Evolutionary conservation across 2,329 filamentous ascomycete genomes (phyloP), one percentile per base, ranked within the genome.

Genomic region (Penicillium thymicola): DNA sequence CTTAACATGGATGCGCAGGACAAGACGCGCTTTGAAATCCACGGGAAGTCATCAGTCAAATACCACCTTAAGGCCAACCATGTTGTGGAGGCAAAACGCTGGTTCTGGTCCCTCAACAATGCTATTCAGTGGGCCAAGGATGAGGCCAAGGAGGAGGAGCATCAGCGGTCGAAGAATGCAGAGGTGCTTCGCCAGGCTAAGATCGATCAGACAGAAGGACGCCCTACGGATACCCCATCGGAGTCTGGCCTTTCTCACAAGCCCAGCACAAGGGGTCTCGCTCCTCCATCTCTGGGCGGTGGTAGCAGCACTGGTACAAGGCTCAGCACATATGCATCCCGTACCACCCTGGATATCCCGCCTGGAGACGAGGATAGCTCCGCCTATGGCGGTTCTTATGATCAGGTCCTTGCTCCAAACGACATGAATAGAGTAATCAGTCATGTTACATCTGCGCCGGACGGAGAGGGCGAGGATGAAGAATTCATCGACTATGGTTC

Each of bases 51-150:
- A 1, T 97, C 93, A 0, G 94, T 99, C 72, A 99, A 97, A 76
- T 99, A 99, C 72, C 93, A 95, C 47, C 82, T 99, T 51, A 97
- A 96, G 74, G 94, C 94, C 0, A 99, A 99, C 69, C 94, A 99
- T 75, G 89, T 97, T 70, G 93, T 97, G 28, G 94, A 99, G 74
- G 93, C 94, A 6, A 99, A 99, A 76, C 85, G 94, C 54, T 99
- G 94, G 94, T 99, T 95, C 75, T 99, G 94, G 94, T 90, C 94
- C 0, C 80, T 99, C 61, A 99, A 99, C 77, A 99, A 99, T 72
- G 93, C 94, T 6, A 99, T 99, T 48, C 94, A 97, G 72, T 97
- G 91, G 89, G 88, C 91, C 61, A 99, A 99, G 74, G 94, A 99
- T 69, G 94, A 97, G 76, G 92, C 91, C 8, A 92, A 89, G 65